Base-by-base conservation (phyloP, 2,329 filamentous ascomycete genomes). In the Calycina herbarum region DNA sequence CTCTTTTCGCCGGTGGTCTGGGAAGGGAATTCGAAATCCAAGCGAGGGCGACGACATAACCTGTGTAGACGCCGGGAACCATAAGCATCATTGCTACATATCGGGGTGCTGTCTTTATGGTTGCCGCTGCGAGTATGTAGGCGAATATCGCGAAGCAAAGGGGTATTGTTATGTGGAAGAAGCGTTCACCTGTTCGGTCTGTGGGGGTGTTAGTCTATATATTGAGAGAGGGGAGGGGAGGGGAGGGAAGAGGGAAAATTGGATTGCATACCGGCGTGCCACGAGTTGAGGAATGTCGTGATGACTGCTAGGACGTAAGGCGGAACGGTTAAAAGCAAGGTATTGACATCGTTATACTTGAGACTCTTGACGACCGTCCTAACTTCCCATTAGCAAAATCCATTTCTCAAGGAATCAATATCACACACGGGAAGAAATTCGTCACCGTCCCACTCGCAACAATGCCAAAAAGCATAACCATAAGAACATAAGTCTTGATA, bases 21-120 rank as follows among this genome's bases (percentile, higher is more conserved):
- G 91, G 90, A 61, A 94, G 82, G 1, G 88, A 89, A 74, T 90
- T 92, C 58, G 85, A 87, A 69, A 94, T 92, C 91, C 91, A 95
- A 2, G 88, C 85, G 3, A 92, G 79, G 1, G 83, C 82, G 1
- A 91, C 88, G 0, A 90, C 89, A 73, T 88, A 92, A 59, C 86
- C 85, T 0, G 84, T 83, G 72, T 90, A 91, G 2, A 89, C 79
- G 0, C 86, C 85, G 0, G 85, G 82, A 1, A 86, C 81, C 86
- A 93, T 92, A 48, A 92, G 79, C 83, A 92, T 88, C 83, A 92
- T 92, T 35, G 86, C 82, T 8, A 89, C 77, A 68, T 93, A 93
- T 42, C 90, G 82, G 0, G 89, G 85, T 0, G 81, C 89, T 0
- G 83, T 80, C 2, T 79, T 75, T 0, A 82, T 86, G 0, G 89